Percentiles rank a stretch among this genome's conserved stretches.
These are phyloP conservation scores for Trametes polyzona DNA, from an alignment of 1,284 basidiomycete species.

Conservation along the genomic window DNA sequence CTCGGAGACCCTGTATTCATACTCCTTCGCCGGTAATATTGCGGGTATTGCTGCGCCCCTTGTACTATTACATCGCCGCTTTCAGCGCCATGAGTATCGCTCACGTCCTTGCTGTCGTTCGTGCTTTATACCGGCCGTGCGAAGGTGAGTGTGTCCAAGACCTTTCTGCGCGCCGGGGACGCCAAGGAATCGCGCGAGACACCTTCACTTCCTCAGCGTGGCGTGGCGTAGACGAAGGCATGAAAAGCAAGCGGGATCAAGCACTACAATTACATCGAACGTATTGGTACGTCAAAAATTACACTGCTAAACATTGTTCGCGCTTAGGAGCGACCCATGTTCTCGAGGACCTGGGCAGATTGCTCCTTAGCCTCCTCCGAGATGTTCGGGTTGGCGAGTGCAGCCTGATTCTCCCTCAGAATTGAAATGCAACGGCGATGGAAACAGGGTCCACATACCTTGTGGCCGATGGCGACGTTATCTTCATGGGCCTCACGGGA, in stretches of 20 bases:
- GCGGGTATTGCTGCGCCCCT: neutral
- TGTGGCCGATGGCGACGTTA: constrained; percentile 29
- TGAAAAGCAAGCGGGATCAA: too few species aligned
- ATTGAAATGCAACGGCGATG: neutral
- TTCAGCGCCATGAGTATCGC: too few species aligned
- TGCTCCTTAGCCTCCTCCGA: constrained; percentile 50
- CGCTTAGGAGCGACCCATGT: constrained; percentile 2
- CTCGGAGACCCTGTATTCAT: constrained; percentile 94
- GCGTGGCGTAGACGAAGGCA: too few species aligned
- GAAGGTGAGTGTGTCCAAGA: too few species aligned
- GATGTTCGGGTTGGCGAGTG: constrained; percentile 41
- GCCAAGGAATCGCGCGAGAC: too few species aligned
- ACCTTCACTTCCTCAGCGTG: too few species aligned
- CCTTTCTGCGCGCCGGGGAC: too few species aligned
- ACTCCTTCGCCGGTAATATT: constrained; percentile 75
- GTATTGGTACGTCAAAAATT: neutral
- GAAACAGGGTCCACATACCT: constrained; percentile 20
- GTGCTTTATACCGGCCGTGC: too few species aligned
- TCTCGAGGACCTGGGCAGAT: constrained; percentile 35
- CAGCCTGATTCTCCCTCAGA: constrained; percentile 16
- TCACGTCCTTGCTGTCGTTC: too few species aligned
- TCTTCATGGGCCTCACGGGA: constrained; percentile 19
- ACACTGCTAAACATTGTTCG: too few species aligned
- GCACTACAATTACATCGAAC: neutral
- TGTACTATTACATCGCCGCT: constrained; percentile 2